phyloP scores from a whole-genome alignment of 2,329 filamentous ascomycete genomes.

The Xylaria digitata region DNA sequence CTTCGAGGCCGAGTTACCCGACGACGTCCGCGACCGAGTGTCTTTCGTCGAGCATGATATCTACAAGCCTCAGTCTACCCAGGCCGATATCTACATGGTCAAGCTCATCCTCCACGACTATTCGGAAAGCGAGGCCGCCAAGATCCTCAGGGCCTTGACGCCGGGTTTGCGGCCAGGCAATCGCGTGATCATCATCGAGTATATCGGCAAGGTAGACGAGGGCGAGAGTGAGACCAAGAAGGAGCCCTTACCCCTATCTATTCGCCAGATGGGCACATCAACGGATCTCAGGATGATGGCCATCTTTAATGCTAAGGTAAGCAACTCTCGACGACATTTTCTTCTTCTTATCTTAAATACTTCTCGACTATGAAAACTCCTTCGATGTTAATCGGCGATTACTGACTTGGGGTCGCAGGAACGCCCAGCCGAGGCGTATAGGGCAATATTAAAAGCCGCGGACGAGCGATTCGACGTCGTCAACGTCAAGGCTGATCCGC shows the following conservation, averaged over 20 bases:
- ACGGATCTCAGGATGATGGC: conserved; percentile 64
- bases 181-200: conserved; percentile 54
- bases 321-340: background rate
- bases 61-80: conserved; percentile 53
- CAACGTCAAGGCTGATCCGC: conserved; percentile 51
- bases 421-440: conserved; percentile 59
- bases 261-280: conserved; percentile 54
- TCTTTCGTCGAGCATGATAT: conserved; percentile 54
- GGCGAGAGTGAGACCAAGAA: conserved; percentile 40
- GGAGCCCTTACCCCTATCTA: conserved; percentile 50
- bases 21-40: conserved; percentile 50
- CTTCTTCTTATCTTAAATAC: background rate
- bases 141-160: conserved; percentile 56
- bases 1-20: conserved; percentile 52
- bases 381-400: background rate
- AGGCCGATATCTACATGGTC: conserved; percentile 63
- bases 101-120: conserved; percentile 68
- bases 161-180: conserved; percentile 59
- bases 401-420: conserved; percentile 46
- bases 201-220: conserved; percentile 51
- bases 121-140: conserved; percentile 57
- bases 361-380: background rate
- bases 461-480: conserved; percentile 59
- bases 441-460: conserved; percentile 56
- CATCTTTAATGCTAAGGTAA: conserved; percentile 57